Evolutionary conservation across 1,284 basidiomycete species (phyloP).

Genomic region (Mycosarcoma maydis): DNA sequence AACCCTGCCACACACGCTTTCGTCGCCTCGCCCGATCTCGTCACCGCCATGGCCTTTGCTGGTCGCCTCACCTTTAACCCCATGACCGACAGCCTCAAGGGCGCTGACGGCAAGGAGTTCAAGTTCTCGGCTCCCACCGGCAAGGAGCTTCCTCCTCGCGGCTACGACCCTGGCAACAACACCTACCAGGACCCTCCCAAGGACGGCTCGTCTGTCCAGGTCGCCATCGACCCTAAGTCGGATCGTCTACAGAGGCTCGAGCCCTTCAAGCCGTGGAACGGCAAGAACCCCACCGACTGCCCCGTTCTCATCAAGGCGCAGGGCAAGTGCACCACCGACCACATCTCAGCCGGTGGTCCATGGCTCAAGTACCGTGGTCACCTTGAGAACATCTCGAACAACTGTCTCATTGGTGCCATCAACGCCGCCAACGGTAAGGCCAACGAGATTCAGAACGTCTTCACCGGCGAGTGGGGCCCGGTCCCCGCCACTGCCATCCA

Average conservation of each 20-base stretch:
- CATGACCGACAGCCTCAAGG: constrained; percentile 86
- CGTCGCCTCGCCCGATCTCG: constrained; percentile 96
- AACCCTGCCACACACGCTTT: constrained; percentile 99
- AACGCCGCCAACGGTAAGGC: constrained; percentile 94
- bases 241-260: constrained; percentile 94
- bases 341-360: constrained; percentile 89
- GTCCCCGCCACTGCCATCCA: constrained; percentile 85
- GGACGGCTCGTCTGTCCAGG: constrained; percentile 83
- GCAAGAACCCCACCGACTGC: constrained; percentile 87
- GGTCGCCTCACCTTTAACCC: constrained; percentile 97
- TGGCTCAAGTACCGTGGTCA: constrained; percentile 99
- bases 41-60: constrained; percentile 96
- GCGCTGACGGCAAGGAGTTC: constrained; percentile 94
- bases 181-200: constrained; percentile 94
- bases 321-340: constrained; percentile 91
- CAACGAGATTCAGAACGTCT: constrained; percentile 90
- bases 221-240: constrained; percentile 86
- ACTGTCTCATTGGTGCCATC: constrained; percentile 94
- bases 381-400: constrained; percentile 97
- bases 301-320: constrained; percentile 96
- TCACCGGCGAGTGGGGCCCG: constrained; percentile 84
- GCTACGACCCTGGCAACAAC: constrained; percentile 95
- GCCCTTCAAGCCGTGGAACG: constrained; percentile 92
- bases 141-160: constrained; percentile 88
- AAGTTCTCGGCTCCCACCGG: constrained; percentile 91